Evolutionary conservation across 192 early-diverging fungal genomes (phyloP), one percentile per base, ranked within the genome.

Genomic region (Coemansia sp.): DNA sequence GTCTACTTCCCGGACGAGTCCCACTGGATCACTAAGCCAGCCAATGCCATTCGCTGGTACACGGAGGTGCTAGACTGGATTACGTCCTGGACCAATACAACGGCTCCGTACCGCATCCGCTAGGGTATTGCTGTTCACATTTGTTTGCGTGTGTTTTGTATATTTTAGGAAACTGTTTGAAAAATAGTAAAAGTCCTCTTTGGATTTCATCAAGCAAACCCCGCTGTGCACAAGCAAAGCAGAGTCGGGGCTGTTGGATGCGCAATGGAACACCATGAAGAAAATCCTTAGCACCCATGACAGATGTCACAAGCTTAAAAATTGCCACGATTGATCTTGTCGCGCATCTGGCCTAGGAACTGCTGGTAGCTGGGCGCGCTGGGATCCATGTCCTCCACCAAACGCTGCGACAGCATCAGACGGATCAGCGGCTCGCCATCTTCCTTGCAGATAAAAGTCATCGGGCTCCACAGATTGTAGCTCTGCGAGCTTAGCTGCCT

Each of bases 301-400:
- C 3, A 46, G 9, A 46, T 17, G 11, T 0, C 2, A 0, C 11
- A 20, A 39, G 31, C 2, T 59, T 72, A 83, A 65, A 75, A 83
- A 51, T 68, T 83, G 27, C 80, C 80, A 23, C 76, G 75, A 57
- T 83, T 83, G 56, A 91, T 85, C 76, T 86, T 88, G 70, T 93
- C 92, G 63, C 91, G 89, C 51, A 93, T 67, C 64, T 89, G 84
- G 51, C 76, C 82, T 9, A 93, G 81, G 74, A 89, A 90, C 77
- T 93, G 92, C 65, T 86, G 84, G 72, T 91, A 92, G 65, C 89
- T 91, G 80, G 88, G 86, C 0, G 87, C 85, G 54, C 84, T 85
- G 42, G 94, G 90, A 29, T 89, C 91, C 57, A 94, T 88, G 74
- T 98, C 96, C 71, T 97, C 95, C n/a, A 96, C 85, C 69, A 98